Evolutionary conservation across 2,329 filamentous ascomycete species (phyloP).

Genomic region (Claviceps sp.): DNA sequence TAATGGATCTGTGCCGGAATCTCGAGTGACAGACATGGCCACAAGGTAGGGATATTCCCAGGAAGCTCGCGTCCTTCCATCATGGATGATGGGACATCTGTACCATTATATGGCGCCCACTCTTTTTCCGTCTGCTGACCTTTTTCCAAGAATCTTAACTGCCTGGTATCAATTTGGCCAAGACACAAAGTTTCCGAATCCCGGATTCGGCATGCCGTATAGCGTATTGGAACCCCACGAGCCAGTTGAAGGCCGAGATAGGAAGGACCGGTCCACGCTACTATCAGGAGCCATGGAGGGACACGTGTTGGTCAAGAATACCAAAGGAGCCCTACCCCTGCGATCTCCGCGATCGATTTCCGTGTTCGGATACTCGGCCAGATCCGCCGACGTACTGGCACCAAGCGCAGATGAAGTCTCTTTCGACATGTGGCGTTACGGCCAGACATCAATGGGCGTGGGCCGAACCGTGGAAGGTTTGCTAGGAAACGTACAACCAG

Average conservation of each 20-base stretch:
- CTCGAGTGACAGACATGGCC: constrained; percentile 49
- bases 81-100: too few species aligned
- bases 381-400: constrained; percentile 29
- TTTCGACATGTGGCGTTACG: constrained; percentile 22
- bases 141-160: constrained; percentile 27
- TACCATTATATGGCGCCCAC: too few species aligned
- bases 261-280: constrained; percentile 23
- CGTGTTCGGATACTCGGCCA: constrained; percentile 49
- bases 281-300: constrained; percentile 48
- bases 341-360: constrained; percentile 36
- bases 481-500: background rate
- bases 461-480: constrained; percentile 12
- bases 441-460: constrained; percentile 8
- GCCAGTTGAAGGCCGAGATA: constrained; percentile 41
- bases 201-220: constrained; percentile 37
- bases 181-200: constrained; percentile 30
- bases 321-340: constrained; percentile 39
- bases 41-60: constrained; percentile 19
- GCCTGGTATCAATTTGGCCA: constrained; percentile 44
- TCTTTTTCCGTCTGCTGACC: background rate
- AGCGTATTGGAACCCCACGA: constrained; percentile 35
- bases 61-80: too few species aligned
- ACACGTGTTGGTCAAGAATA: constrained; percentile 52
- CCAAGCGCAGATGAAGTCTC: constrained; percentile 21
- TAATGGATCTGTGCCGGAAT: constrained; percentile 44